These are phyloP conservation scores for Aurinia saxatilis DNA, from an alignment of 345 rosid species.

Conservation along the genomic window DNA sequence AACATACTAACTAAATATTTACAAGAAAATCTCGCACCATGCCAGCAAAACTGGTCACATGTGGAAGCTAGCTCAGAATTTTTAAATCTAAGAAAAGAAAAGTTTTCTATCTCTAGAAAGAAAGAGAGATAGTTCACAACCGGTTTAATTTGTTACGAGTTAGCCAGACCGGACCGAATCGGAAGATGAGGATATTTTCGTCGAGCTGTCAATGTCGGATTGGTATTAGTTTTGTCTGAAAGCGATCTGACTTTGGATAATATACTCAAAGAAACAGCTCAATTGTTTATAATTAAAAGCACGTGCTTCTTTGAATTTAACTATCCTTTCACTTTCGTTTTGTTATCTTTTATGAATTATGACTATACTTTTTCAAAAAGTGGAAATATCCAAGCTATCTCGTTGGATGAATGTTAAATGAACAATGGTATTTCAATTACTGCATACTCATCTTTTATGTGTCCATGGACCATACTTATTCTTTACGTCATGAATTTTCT, in stretches of 20 bases:
- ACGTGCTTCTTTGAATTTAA: neutral
- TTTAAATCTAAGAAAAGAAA: too few relatives aligned
- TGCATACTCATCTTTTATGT: slow-evolving; percentile 1
- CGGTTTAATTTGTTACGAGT: neutral
- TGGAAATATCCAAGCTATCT: neutral
- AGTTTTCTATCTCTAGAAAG: too few relatives aligned
- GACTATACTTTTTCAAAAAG: neutral
- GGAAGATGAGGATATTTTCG: neutral
- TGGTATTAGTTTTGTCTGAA: slow-evolving; percentile 15
- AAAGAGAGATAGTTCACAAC: too few relatives aligned
- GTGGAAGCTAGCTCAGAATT: too few relatives aligned
- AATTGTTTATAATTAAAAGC: slow-evolving; percentile 4
- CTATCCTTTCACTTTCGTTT: neutral
- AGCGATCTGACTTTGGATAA: slow-evolving; percentile 18
- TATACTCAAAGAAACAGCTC: slow-evolving; percentile 3
- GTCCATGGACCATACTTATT: neutral
- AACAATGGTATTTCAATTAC: neutral
- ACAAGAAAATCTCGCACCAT: too few relatives aligned
- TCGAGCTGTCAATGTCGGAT: slow-evolving; percentile 14
- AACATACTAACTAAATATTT: too few relatives aligned
- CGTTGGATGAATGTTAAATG: neutral
- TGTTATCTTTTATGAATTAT: neutral
- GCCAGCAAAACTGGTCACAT: too few relatives aligned
- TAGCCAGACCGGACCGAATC: slow-evolving; percentile 7
- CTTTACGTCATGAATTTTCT: slow-evolving; percentile 2